Base-by-base conservation (phyloP, 306 rosid genomes). In the Inga leiocalycina region DNA sequence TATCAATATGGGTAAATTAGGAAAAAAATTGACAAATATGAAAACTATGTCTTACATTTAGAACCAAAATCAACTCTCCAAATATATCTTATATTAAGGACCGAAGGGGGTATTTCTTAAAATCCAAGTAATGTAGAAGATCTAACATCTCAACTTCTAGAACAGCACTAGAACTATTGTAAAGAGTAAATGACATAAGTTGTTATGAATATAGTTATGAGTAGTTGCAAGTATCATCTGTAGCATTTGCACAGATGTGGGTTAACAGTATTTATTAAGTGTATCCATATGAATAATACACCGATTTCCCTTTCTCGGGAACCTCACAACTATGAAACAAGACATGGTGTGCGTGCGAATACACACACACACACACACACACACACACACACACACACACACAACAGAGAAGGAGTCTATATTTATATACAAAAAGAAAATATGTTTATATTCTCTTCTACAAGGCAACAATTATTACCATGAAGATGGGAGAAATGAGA, bases 401-500 rank as follows among this genome's bases (percentile, higher is more conserved):
- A n/a, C n/a, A n/a, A 43, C 8, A 10, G 61, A 9, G 30, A 44
- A 45, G 22, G 51, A 15, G 80, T 61, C 19, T 77, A 27, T 24
- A 27, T 30, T 12, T 64, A 13, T 65, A 34, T 6, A 57, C 32
- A 72, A 69, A 46, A 79, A 45, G 65, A 70, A 34, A 70, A 43
- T 13, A 19, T 15, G 64, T 75, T 81, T 83, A 94, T 89, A 83
- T 85, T 84, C 90, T 88, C 92, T 95, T 92, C 68, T 88, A 92
- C 69, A 93, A 17, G 78, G 94, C 98, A 78, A 91, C 66, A 59
- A 92, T 37, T 66, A 95, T 72, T 51, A 95, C 88, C 3, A 92
- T 54, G 75, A 93, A 88, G 85, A 95, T 89, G 44, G 98, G 98
- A 79, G 97, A 95, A 90, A 88, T 71, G 51, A 93, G 90, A 71